Base-by-base conservation (phyloP, 768 basidiomycete genomes). In the Leccinum obscurum region DNA sequence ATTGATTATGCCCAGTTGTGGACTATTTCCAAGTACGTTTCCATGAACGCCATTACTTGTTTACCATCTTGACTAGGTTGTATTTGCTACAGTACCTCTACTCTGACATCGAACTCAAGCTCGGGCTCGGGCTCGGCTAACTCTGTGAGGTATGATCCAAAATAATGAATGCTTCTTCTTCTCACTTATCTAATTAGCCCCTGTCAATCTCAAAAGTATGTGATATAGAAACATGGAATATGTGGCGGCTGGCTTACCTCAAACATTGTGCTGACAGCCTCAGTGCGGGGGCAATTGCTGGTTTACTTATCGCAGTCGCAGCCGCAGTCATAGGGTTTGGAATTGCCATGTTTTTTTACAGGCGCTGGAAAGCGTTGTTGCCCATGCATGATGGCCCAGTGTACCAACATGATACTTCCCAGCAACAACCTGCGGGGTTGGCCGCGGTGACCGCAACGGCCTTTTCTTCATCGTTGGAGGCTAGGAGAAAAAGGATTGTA, bases 1-100 rank as follows among this genome's bases (percentile, higher is more conserved):
- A 68, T 80, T 30, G 74, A 78, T 50, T 74, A 76, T 46, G 79
- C 78, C 7, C 56, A 58, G 11, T 8, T 73, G 34, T 70, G 61
- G 58, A 54, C 57, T n/a, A 35, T 57, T 39, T 37, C 62, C 58
- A 67, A 55, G 73, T 74, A 56, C 17, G n/a, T 55, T 48, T 15
- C 39, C 28, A 7, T 41, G 4, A 4, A 28, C 34, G 46, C 11
- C 6, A 4, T 30, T 5, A 22, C 2, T 60, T 4, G 10, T 17
- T 46, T 20, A 30, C 22, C 39, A 0, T 50, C 6, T 24, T 62
- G 60, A 70, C 30, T 13, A 13, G 22, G 37, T 13, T 32, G 9
- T 22, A 10, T 51, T 10, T 44, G 35, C n/a, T 46, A 51, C 54
- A 60, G 62, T 37, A 20, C 54, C n/a, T 44, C 41, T 4, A 44